These are phyloP conservation scores for Suillus subalutaceus DNA, from an alignment of 768 basidiomycete genomes.

Conservation along the genomic window DNA sequence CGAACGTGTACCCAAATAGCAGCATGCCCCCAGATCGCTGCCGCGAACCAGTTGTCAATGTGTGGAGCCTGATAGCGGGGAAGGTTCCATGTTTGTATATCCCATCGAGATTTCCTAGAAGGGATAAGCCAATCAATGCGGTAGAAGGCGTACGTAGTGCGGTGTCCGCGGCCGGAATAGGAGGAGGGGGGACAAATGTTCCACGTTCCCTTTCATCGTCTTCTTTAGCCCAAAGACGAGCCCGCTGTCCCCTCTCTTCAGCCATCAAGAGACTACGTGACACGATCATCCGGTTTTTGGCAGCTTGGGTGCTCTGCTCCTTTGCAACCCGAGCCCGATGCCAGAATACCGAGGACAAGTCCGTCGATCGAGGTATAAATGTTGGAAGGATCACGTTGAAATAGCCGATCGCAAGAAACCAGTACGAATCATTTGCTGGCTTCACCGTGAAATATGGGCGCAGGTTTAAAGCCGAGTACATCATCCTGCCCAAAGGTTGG, in stretches of 20 bases:
- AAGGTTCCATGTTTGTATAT: conserved; percentile 73
- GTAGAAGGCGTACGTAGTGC: conserved; percentile 51
- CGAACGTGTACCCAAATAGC: conserved; percentile 80
- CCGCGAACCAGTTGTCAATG: conserved; percentile 82
- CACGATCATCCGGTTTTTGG: conserved; percentile 63
- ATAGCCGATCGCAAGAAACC: conserved; percentile 81
- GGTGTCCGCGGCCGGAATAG: conserved; percentile 21
- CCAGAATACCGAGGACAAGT: conserved; percentile 63
- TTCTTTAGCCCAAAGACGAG: conserved; percentile 71
- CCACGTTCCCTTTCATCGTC: conserved; percentile 67
- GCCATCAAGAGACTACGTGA: conserved; percentile 70
- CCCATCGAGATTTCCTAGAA: conserved; percentile 84
- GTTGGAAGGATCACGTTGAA: conserved; percentile 81
- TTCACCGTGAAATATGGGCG: conserved; percentile 58
- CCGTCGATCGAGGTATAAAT: conserved; percentile 56
- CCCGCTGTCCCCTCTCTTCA: conserved; percentile 56
- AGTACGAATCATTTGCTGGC: conserved; percentile 63
- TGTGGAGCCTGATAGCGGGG: conserved; percentile 61
- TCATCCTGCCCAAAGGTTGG: conserved; percentile 49
- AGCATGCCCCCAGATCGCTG: conserved; percentile 79
- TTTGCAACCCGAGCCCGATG: conserved; percentile 71
- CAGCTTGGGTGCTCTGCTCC: conserved; percentile 64
- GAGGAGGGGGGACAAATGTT: conserved; percentile 37
- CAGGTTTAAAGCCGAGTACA: conserved; percentile 86
- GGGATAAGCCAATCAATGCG: conserved; percentile 76